Evolutionary conservation across 2,329 filamentous ascomycete species (phyloP).

Genomic region (Fusarium transvaalense): DNA sequence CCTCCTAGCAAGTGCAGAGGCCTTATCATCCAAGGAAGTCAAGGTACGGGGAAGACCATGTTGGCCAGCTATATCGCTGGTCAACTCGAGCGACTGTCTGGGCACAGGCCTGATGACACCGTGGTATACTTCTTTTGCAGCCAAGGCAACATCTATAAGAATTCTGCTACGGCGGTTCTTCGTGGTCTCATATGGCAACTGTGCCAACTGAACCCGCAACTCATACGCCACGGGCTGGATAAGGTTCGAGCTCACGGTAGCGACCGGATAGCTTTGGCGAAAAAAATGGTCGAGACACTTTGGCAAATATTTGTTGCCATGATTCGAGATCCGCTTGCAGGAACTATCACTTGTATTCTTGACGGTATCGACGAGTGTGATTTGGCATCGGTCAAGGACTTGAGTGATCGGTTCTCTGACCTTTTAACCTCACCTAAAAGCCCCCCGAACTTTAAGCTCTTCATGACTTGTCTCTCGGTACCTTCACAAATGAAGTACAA

Average conservation of each 20-base stretch:
- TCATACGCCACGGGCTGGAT: constrained; percentile 2
- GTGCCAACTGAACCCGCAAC: neutral
- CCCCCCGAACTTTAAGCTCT: neutral
- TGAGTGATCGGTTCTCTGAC: neutral
- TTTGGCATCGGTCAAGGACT: neutral
- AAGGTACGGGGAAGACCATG: constrained; percentile 25
- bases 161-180: constrained; percentile 9
- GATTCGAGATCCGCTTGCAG: neutral
- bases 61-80: constrained; percentile 8
- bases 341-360: constrained; percentile 4
- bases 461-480: neutral
- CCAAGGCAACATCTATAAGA: constrained; percentile 10
- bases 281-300: neutral
- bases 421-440: neutral
- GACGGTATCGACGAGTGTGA: constrained; percentile 28
- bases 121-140: constrained; percentile 32
- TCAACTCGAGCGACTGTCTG: constrained; percentile 2
- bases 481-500: rapidly evolving
- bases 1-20: neutral
- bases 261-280: neutral
- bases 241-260: neutral
- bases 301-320: constrained; percentile 22
- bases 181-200: constrained; percentile 26
- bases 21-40: constrained; percentile 1
- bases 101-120: neutral